Conservation (phyloP, 805 yeast species). For the Metschnikowia dekortorum region DNA sequence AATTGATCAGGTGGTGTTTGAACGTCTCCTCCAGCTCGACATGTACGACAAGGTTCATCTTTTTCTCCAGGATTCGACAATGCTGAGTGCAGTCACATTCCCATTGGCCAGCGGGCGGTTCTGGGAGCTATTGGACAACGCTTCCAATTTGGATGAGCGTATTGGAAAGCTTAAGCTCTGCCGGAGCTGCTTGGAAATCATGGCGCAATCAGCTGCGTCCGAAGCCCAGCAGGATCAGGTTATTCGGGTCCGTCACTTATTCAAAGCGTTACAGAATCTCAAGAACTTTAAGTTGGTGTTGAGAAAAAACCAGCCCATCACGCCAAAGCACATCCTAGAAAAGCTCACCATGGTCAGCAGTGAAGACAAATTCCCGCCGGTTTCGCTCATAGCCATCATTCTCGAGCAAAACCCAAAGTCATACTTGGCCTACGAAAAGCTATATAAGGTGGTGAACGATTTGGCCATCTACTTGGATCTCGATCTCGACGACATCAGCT, state of each 20-base stretch:
- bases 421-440: slow-evolving; percentile 40
- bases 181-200: slow-evolving; percentile 22
- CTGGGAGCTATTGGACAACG: slow-evolving; percentile 30
- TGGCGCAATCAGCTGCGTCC: slow-evolving; percentile 5
- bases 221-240: slow-evolving; percentile 14
- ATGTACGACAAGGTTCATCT: slow-evolving; percentile 23
- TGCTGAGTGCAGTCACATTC: slow-evolving; percentile 7
- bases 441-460: slow-evolving; percentile 38
- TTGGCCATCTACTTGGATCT: slow-evolving; percentile 38
- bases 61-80: slow-evolving; percentile 14
- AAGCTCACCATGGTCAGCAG: slow-evolving; percentile 7
- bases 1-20: slow-evolving; percentile 23
- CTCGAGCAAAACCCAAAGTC: slow-evolving; percentile 53
- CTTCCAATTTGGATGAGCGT: slow-evolving; percentile 31
- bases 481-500: slow-evolving; percentile 16
- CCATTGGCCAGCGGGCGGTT: slow-evolving; percentile 21
- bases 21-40: slow-evolving; percentile 25
- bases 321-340: slow-evolving; percentile 15
- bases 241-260: slow-evolving; percentile 27
- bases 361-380: slow-evolving; percentile 12
- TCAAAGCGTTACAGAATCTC: slow-evolving; percentile 32
- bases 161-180: slow-evolving; percentile 27
- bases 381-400: slow-evolving; percentile 34
- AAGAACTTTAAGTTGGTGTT: slow-evolving; percentile 32
- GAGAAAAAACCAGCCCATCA: slow-evolving; percentile 11